phyloP scores from a whole-genome alignment of 139 green algal species.

The Zygnema cylindricum region DNA sequence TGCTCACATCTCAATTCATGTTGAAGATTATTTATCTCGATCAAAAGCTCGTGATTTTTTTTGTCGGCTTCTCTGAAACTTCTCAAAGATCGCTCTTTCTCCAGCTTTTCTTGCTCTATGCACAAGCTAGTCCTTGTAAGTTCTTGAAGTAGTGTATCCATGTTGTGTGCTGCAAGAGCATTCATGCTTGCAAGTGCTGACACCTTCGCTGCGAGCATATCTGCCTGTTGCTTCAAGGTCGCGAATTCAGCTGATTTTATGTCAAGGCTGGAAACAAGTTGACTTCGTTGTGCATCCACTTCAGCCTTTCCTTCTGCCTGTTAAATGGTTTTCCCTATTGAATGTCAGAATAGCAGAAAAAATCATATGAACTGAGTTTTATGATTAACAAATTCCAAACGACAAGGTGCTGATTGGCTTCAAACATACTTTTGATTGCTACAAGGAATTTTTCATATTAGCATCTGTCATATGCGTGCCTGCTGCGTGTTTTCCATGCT shows the following conservation, averaged over 20 bases:
- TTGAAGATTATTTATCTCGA: background rate
- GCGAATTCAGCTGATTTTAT: background rate
- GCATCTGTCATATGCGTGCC: no score
- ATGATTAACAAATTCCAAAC: background rate
- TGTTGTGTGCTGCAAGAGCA: background rate
- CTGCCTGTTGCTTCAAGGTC: background rate
- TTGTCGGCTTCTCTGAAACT: background rate
- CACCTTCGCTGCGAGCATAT: background rate
- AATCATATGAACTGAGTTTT: no score
- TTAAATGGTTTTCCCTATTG: no score
- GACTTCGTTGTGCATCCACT: background rate
- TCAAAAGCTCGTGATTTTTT: background rate
- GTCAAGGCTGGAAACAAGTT: background rate
- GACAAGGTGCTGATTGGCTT: background rate
- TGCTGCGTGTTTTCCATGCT: background rate
- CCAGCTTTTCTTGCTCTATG: background rate
- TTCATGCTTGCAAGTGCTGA: background rate
- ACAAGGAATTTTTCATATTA: background rate
- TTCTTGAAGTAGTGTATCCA: background rate
- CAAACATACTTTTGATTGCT: background rate
- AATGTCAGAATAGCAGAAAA: no score
- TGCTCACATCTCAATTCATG: background rate
- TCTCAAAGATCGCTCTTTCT: background rate
- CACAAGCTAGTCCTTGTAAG: background rate
- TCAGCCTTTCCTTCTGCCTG: background rate